A percentile compares a stretch with the other conserved stretches of the same genome.
These are phyloP conservation scores for Brassica napus DNA, from an alignment of 345 rosid genomes.

Conservation along the genomic window Da-Ae NC_063436.1:7812501-7813000, in stretches of 20 bases:
- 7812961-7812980: background rate
- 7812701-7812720: background rate
- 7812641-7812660: background rate
- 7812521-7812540: background rate
- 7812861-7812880: background rate
- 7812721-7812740: background rate
- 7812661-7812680: background rate
- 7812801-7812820: background rate
- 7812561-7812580: background rate
- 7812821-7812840: background rate
- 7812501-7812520: background rate
- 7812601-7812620: background rate
- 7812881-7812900: background rate
- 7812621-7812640: background rate
- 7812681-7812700: background rate
- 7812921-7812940: background rate
- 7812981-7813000: background rate
- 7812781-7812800: background rate
- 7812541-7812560: background rate
- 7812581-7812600: background rate
- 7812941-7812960: background rate
- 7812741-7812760: background rate
- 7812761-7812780: background rate
- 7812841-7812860: background rate
- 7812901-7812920: background rate